Conservation (phyloP, 768 basidiomycete species). For the Lentinula sp. region DNA sequence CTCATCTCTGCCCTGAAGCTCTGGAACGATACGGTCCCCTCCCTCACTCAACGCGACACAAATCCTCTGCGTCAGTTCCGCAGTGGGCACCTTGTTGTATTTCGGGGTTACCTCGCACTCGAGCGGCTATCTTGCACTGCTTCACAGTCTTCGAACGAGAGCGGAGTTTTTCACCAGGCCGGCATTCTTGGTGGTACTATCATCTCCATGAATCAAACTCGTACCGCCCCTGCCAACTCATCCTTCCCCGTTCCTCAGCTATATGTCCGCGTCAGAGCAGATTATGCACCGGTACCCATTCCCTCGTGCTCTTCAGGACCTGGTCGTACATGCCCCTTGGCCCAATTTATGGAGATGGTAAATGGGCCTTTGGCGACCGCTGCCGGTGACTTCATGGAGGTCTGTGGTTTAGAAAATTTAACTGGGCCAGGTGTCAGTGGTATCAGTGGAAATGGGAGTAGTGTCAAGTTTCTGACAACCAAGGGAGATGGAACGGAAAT, state of each 20-base stretch:
- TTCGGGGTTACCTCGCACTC: constrained; percentile 34
- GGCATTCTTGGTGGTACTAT: constrained; percentile 3
- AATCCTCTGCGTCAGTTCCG: constrained; percentile 27
- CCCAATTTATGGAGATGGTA: constrained; percentile 25
- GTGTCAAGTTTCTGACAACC: constrained; percentile 4
- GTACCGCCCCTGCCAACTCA: neutral
- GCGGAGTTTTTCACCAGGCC: neutral
- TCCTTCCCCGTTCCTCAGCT: neutral
- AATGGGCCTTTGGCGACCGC: constrained; percentile 16
- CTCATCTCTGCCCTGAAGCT: constrained; percentile 35
- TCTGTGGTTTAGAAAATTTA: constrained; percentile 23
- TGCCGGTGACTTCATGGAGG: constrained; percentile 30
- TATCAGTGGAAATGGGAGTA: neutral
- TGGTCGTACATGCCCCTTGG: constrained; percentile 29
- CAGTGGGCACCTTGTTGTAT: constrained; percentile 31
- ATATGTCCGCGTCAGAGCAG: constrained; percentile 32
- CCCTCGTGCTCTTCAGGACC: constrained; percentile 34
- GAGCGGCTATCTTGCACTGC: constrained; percentile 30
- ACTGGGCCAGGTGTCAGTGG: constrained; percentile 1
- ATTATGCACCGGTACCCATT: constrained; percentile 34
- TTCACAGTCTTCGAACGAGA: constrained; percentile 9
- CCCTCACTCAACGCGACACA: constrained; percentile 25
- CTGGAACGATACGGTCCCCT: constrained; percentile 25
- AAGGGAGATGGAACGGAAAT: constrained; percentile 5
- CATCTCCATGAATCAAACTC: neutral